These are phyloP conservation scores for Globisporangium paddicum DNA, from an alignment of 352 stramenopile genomes.

Conservation along the genomic window DNA sequence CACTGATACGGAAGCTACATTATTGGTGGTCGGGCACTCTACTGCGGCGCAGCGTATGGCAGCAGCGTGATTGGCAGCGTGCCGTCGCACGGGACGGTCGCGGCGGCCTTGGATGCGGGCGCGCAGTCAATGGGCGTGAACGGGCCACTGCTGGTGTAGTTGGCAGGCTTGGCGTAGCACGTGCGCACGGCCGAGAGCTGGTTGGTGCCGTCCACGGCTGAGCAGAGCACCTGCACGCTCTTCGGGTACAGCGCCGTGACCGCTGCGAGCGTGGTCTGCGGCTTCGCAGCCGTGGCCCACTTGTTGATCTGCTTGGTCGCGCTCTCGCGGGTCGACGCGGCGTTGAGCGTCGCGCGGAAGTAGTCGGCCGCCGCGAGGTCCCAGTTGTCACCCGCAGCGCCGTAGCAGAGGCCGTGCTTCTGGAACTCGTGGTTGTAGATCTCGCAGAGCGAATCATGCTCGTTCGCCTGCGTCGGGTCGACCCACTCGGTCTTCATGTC, in stretches of 20 bases:
- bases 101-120: conserved; percentile 6
- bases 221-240: conserved; percentile 64
- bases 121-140: conserved; percentile 12
- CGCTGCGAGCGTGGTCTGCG: conserved; percentile 22
- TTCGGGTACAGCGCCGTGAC: conserved; percentile 54
- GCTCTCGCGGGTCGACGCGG: conserved; percentile 25
- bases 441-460: conserved; percentile 58
- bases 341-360: conserved; percentile 55
- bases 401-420: conserved; percentile 9
- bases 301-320: conserved; percentile 50
- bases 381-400: conserved; percentile 45
- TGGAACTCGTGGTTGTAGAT: conserved; percentile 6
- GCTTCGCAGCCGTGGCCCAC: conserved; percentile 28
- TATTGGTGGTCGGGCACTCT: neutral
- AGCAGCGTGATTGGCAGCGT: conserved; percentile 8
- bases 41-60: conserved; percentile 8
- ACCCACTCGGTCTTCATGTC: conserved; percentile 62
- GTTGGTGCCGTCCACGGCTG: conserved; percentile 43
- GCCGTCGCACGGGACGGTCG: conserved; percentile 2
- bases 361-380: conserved; percentile 57
- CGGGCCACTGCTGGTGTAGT: neutral
- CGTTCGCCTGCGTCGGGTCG: conserved; percentile 44
- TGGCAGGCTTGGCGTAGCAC: conserved; percentile 43
- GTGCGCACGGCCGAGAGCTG: conserved; percentile 65
- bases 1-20: too few species aligned